Percentiles rank a stretch among this genome's conserved stretches.
phyloP scores from a whole-genome alignment of 2,329 filamentous ascomycete genomes.

The Xylaria hypoxylon region DNA sequence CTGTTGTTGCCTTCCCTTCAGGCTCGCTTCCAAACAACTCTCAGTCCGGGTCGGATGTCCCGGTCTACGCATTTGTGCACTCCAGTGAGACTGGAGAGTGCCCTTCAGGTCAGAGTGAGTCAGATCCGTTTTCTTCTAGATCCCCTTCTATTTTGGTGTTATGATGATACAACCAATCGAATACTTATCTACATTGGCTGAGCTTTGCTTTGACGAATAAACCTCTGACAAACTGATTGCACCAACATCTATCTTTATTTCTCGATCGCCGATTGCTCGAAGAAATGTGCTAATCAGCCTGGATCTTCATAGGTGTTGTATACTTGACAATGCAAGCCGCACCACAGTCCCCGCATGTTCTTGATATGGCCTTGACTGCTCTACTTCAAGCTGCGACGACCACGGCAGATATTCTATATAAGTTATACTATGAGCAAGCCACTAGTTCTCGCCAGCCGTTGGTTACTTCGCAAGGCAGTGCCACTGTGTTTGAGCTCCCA shows the following conservation, averaged over 20 bases:
- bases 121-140: slow-evolving; percentile 33
- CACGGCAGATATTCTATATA: slow-evolving; percentile 58
- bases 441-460: slow-evolving; percentile 46
- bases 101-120: slow-evolving; percentile 89
- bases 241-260: slow-evolving; percentile 49
- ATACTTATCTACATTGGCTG: slow-evolving; percentile 99
- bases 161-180: slow-evolving; percentile 86
- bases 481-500: slow-evolving; percentile 65
- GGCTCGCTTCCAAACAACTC: slow-evolving; percentile 56
- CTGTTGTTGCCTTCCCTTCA: slow-evolving; percentile 74
- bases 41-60: slow-evolving; percentile 55
- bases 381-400: slow-evolving; percentile 53
- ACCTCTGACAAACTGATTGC: slow-evolving; percentile 91
- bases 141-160: slow-evolving; percentile 56
- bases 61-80: slow-evolving; percentile 75
- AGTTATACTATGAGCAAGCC: slow-evolving; percentile 67
- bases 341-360: slow-evolving; percentile 51
- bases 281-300: slow-evolving; percentile 37
- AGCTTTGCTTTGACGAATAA: slow-evolving; percentile 86
- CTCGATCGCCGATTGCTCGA: not conserved
- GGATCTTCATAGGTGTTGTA: slow-evolving; percentile 47
- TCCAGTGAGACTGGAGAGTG: slow-evolving; percentile 95
- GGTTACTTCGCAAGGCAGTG: slow-evolving; percentile 53
- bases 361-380: slow-evolving; percentile 56
- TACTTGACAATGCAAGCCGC: slow-evolving; percentile 57